Evolutionary conservation across 108 stramenopile species (phyloP), one percentile per base, ranked within the genome.

Genomic region (Nitzschia putrida): DNA sequence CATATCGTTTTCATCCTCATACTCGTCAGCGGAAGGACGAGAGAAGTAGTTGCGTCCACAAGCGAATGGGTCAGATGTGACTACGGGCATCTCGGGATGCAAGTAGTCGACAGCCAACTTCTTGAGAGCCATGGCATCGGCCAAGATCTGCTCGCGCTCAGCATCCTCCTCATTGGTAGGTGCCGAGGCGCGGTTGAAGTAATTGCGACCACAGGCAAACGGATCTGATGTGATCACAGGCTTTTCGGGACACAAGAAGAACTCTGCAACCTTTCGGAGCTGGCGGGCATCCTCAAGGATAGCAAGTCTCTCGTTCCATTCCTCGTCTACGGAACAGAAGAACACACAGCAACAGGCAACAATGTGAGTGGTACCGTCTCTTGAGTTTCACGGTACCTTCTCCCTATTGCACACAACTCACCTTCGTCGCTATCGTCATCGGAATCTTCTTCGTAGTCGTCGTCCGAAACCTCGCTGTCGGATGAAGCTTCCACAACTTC

Each of bases 241-340:
- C 23, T 57, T 59, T 57, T 88, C 87, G 22, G 90, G 90, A 66
- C 83, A 81, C 52, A 83, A 57, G 68, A 72, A 87, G 63, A 79
- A 84, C 20, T 77, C 72, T 38, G 90, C 87, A n/a, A 86, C 53
- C 57, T 76, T 63, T 53, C 75, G 71, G 64, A 91, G 80, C 23
- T 80, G 57, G 24, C 74, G 73, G 50, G 83, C 81, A 60, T 93
- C 92, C 39, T 76, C 73, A 22, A 90, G 77, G 75, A 93, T 82
- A 44, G 64, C 76, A 41, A 79, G 76, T 52, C 92, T 86, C 71
- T 94, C 93, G 49, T 61, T 68, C 68, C 81, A 73, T 61, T 89
- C 85, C 38, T 74, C 77, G 52, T 86, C 81, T 57, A 55, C 61
- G 69, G 51, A 34, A 34, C 29, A 34, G 4, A 34, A 34, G 29